A percentile compares a stretch with the other conserved stretches of the same genome.
These are phyloP conservation scores for Hymenochaete sp. DNA, from an alignment of 1,284 basidiomycete species.

Conservation along the genomic window DNA sequence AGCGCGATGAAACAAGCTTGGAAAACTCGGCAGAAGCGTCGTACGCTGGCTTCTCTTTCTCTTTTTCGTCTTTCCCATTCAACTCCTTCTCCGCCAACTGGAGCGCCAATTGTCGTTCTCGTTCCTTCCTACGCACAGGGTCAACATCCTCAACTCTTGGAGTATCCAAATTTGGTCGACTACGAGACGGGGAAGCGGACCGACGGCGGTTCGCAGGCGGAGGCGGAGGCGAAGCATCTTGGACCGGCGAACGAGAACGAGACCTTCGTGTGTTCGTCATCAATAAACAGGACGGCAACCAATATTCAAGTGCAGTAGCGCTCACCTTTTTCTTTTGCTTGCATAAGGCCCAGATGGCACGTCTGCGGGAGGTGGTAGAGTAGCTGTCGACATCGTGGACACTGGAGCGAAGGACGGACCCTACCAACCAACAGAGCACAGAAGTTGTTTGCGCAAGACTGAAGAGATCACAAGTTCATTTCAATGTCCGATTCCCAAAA, in stretches of 20 bases:
- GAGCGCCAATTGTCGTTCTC: conserved; percentile 70
- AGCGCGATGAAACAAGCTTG: conserved; percentile 69
- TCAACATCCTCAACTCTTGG: conserved; percentile 69
- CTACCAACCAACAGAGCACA: too few species aligned
- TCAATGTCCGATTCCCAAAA: too few species aligned
- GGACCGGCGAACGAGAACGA: conserved; percentile 42
- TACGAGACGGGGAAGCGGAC: conserved; percentile 45
- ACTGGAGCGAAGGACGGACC: too few species aligned
- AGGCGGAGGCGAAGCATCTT: conserved; percentile 42
- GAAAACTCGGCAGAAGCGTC: conserved; percentile 76
- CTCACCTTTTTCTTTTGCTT: conserved; percentile 53
- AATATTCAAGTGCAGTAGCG: background rate
- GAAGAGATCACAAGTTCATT: too few species aligned
- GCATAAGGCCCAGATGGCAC: conserved; percentile 26
- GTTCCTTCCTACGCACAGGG: conserved; percentile 63
- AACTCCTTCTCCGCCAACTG: conserved; percentile 68
- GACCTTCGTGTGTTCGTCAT: conserved; percentile 34
- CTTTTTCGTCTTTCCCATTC: conserved; percentile 42
- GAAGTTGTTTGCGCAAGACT: too few species aligned
- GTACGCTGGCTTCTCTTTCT: conserved; percentile 37
- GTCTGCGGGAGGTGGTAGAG: conserved; percentile 29
- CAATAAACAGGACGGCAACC: conserved; percentile 6
- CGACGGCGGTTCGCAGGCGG: conserved; percentile 57
- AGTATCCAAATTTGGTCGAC: conserved; percentile 31
- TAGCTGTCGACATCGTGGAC: conserved; percentile 48